Conservation (phyloP, 371 early-diverging fungal genomes). For the Coemansia sp. region DNA sequence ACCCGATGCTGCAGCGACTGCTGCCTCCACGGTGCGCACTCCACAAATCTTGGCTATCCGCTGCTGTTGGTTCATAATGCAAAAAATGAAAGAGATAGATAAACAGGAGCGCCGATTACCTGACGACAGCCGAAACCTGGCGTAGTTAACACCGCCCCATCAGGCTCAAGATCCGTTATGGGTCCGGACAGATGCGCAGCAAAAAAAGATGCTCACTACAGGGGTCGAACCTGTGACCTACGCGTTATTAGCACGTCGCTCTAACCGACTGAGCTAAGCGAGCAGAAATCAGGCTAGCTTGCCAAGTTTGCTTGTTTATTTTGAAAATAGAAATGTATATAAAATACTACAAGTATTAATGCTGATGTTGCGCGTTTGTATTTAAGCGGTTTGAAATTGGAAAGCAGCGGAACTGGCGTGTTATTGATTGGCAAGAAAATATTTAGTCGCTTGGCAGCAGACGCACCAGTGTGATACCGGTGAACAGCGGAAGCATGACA, state of each 20-base stretch:
- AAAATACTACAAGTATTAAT: background rate
- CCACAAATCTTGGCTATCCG: constrained; percentile 90
- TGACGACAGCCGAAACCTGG: no score
- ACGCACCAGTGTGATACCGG: constrained; percentile 65
- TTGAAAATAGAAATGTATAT: no score
- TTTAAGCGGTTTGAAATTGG: background rate
- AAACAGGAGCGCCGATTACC: no score
- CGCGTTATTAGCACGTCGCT: constrained; percentile 51
- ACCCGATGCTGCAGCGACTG: constrained; percentile 68
- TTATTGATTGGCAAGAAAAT: no score
- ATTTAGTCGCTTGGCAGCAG: constrained; percentile 26
- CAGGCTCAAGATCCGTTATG: no score
- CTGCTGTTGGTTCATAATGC: background rate
- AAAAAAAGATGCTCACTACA: constrained; percentile 40
- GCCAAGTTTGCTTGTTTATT: no score
- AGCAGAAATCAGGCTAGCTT: constrained; percentile 15
- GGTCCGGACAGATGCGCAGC: no score
- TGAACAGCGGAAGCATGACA: constrained; percentile 64
- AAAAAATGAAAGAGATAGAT: background rate
- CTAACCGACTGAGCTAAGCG: constrained; percentile 50
- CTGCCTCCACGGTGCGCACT: constrained; percentile 77
- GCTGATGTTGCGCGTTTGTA: background rate
- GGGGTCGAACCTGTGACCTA: constrained; percentile 51
- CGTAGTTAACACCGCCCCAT: no score
- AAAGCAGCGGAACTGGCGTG: no score